phyloP scores from a whole-genome alignment of 2,329 filamentous ascomycete genomes.

The Aureobasidium sp. region DNA sequence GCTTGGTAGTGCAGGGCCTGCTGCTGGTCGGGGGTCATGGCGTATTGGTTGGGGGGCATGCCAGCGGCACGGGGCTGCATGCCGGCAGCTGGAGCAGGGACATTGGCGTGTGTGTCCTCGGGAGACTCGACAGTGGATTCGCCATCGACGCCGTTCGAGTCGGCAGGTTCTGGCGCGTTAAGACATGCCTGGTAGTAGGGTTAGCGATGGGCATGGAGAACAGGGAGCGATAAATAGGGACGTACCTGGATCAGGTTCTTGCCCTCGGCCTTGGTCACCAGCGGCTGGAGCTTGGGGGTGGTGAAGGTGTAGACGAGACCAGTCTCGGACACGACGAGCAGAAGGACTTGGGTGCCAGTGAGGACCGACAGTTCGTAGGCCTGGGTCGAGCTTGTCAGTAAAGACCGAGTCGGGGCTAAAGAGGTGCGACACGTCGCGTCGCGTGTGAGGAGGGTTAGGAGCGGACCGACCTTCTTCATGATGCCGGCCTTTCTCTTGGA shows the following conservation, averaged over 20 bases:
- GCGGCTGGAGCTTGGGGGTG: constrained; percentile 93
- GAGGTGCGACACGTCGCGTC: constrained; percentile 15
- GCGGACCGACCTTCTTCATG: constrained; percentile 85
- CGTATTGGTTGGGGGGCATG: constrained; percentile 24
- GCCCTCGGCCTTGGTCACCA: constrained; percentile 96
- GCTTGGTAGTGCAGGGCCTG: constrained; percentile 34
- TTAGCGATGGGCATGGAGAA: constrained; percentile 29
- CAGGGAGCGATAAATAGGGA: neutral
- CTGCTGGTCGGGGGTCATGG: constrained; percentile 34
- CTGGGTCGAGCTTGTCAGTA: constrained; percentile 30
- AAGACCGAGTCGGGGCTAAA: neutral
- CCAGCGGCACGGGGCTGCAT: constrained; percentile 27
- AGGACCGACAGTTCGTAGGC: constrained; percentile 96
- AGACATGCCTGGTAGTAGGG: constrained; percentile 67
- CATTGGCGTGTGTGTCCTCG: constrained; percentile 71
- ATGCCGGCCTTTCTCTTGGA: constrained; percentile 99
- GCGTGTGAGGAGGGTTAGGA: neutral
- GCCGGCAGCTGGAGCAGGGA: constrained; percentile 28
- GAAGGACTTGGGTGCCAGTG: constrained; percentile 92
- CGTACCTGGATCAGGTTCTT: constrained; percentile 97
- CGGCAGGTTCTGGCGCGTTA: constrained; percentile 87
- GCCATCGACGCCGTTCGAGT: constrained; percentile 54
- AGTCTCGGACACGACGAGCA: constrained; percentile 94
- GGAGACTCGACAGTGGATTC: constrained; percentile 68
- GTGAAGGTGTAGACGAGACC: constrained; percentile 97